phyloP scores from a whole-genome alignment of 164 flowering plant genomes.

The Dillenia turbinata region DNA sequence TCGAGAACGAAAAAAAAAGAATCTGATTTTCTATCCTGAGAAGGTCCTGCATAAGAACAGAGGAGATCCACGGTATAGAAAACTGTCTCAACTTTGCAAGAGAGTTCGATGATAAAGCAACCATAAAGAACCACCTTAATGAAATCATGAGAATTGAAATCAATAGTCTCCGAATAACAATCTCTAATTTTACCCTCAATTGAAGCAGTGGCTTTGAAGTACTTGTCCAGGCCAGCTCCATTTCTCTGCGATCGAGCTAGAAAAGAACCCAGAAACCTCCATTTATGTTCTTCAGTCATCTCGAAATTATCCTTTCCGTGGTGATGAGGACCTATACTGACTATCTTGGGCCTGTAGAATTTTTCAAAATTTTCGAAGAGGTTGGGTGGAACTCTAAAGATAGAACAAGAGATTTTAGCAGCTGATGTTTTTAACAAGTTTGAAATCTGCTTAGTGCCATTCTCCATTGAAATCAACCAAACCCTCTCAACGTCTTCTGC shows the following conservation, averaged over 20 bases:
- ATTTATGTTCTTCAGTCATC: conserved; percentile 63
- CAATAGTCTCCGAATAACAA: conserved; percentile 34
- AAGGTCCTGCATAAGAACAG: conserved; percentile 38
- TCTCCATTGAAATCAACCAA: conserved; percentile 26
- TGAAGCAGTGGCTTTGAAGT: conserved; percentile 9
- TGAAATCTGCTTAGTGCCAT: conserved; percentile 27
- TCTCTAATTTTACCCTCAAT: too few species aligned
- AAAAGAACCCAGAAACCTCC: conserved; percentile 30
- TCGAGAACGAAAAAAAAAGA: conserved; percentile 43
- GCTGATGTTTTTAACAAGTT: conserved; percentile 30
- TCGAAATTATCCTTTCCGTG: conserved; percentile 21
- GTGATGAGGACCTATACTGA: conserved; percentile 63
- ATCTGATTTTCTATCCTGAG: conserved; percentile 49
- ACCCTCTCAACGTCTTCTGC: conserved; percentile 8
- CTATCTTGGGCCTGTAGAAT: conserved; percentile 42
- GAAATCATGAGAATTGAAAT: conserved; percentile 25
- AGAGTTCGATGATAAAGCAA: conserved; percentile 44
- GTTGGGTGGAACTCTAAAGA: conserved; percentile 49
- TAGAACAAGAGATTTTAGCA: conserved; percentile 39
- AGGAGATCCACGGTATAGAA: conserved; percentile 35
- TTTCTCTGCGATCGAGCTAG: conserved; percentile 18
- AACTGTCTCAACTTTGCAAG: conserved; percentile 28
- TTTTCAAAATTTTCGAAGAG: conserved; percentile 31
- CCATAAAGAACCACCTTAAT: conserved; percentile 49
- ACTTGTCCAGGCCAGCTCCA: conserved; percentile 20